phyloP scores from a whole-genome alignment of 2,329 filamentous ascomycete genomes.

The Neopestalotiopsis clavispora region DNA sequence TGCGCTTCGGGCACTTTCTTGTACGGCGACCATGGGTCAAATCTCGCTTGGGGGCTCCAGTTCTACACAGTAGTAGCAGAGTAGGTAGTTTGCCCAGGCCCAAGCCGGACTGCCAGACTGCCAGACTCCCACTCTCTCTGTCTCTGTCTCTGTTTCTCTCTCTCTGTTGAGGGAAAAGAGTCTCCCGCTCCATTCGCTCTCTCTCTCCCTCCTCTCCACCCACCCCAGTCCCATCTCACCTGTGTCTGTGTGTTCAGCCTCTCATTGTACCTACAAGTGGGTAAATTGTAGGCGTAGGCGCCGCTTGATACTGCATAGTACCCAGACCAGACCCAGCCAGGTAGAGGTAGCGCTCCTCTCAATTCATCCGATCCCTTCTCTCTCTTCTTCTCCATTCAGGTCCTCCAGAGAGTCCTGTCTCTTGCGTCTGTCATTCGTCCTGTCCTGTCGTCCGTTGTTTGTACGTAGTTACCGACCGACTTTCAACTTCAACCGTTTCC shows the following conservation, averaged over 20 bases:
- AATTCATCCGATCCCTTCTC: slow-evolving; percentile 9
- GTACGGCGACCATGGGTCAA: slow-evolving; percentile 42
- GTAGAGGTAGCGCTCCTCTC: background rate
- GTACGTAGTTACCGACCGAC: background rate
- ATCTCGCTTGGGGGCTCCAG: slow-evolving; percentile 48
- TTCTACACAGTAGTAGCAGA: background rate
- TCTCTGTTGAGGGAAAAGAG: slow-evolving; percentile 16
- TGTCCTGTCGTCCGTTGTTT: slow-evolving; percentile 2
- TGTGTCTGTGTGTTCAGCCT: slow-evolving; percentile 14
- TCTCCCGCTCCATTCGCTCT: slow-evolving; percentile 28
- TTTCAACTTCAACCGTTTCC: slow-evolving; percentile 2
- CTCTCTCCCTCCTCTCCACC: slow-evolving; percentile 19
- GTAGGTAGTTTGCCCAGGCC: slow-evolving; percentile 16
- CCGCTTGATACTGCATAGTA: background rate
- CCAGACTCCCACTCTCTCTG: slow-evolving; percentile 46
- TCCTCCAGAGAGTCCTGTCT: background rate
- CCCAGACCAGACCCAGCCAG: background rate
- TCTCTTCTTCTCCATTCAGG: slow-evolving; percentile 3
- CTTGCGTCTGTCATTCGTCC: slow-evolving; percentile 2
- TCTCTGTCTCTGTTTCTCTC: background rate
- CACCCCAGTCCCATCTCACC: background rate
- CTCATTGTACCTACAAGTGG: background rate
- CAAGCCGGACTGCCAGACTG: slow-evolving; percentile 43
- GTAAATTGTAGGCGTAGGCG: background rate
- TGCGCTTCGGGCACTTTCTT: slow-evolving; percentile 29